Evolutionary conservation across 148 eudicot genomes (phyloP).

Genomic region (Simmondsia chinensis): DNA sequence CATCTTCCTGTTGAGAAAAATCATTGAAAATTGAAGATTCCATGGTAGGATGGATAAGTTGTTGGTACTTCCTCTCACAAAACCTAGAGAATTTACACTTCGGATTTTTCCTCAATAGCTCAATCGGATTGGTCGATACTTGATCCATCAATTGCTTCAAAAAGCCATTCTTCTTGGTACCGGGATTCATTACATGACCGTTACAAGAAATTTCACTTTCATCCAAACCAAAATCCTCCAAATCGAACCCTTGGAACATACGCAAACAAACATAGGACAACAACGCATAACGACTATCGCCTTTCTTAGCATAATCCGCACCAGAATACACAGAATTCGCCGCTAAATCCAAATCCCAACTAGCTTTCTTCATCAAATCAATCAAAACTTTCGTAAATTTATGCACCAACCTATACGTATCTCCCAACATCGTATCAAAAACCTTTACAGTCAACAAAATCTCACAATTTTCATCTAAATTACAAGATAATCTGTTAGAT

Average conservation of each 20-base stretch:
- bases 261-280: constrained; percentile 69
- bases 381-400: constrained; percentile 67
- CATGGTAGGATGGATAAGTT: constrained; percentile 75
- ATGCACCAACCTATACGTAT: constrained; percentile 39
- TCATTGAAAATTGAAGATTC: constrained; percentile 70
- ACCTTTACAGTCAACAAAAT: constrained; percentile 54
- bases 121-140: constrained; percentile 51
- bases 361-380: constrained; percentile 64
- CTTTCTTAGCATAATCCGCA: constrained; percentile 50
- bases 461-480: constrained; percentile 22
- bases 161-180: constrained; percentile 16
- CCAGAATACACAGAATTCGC: constrained; percentile 48
- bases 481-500: constrained; percentile 23
- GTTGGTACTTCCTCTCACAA: constrained; percentile 75
- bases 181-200: constrained; percentile 9
- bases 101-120: constrained; percentile 51
- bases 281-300: constrained; percentile 61
- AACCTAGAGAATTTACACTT: constrained; percentile 54
- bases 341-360: constrained; percentile 86
- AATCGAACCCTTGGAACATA: constrained; percentile 77
- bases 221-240: constrained; percentile 36
- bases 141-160: constrained; percentile 58
- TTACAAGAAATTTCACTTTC: constrained; percentile 15
- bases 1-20: constrained; percentile 43
- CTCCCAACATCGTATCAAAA: constrained; percentile 57